A percentile compares a stretch with the other conserved stretches of the same genome.
Evolutionary conservation across 257 asterid genomes (phyloP).

Genomic region (Solanum boliviense): DNA sequence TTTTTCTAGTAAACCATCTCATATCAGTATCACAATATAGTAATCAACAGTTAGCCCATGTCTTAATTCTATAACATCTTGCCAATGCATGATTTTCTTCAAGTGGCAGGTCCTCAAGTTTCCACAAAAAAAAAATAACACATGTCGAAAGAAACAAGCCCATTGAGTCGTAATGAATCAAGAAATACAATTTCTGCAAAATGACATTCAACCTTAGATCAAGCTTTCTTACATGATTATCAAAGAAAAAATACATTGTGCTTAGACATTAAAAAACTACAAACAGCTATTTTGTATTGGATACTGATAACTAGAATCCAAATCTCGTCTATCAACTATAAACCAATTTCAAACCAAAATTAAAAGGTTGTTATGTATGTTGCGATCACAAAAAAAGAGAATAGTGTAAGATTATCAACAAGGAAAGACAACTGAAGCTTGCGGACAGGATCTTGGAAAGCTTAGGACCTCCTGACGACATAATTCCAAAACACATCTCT

Average conservation of each 20-base stretch:
- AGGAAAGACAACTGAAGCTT: neutral
- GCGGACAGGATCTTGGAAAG: neutral
- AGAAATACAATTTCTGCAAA: neutral
- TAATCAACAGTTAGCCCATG: neutral
- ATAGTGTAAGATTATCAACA: neutral
- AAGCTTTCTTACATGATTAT: neutral
- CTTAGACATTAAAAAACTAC: neutral
- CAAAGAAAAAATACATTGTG: neutral
- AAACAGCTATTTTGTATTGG: neutral
- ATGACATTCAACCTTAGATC: neutral
- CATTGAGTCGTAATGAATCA: no score
- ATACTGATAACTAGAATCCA: neutral
- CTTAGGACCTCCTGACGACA: neutral
- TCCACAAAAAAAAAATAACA: neutral
- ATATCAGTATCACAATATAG: neutral
- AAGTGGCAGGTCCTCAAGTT: neutral
- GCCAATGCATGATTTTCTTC: neutral
- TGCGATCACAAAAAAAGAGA: neutral
- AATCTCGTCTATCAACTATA: neutral
- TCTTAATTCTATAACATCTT: neutral
- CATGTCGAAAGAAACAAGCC: neutral
- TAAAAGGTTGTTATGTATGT: neutral
- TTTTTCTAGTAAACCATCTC: neutral
- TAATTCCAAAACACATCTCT: neutral
- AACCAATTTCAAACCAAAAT: neutral